Percentiles rank a stretch among this genome's conserved stretches.
Evolutionary conservation across 2,329 filamentous ascomycete genomes (phyloP).

Genomic region (Chrysosporium queenslandicum): DNA sequence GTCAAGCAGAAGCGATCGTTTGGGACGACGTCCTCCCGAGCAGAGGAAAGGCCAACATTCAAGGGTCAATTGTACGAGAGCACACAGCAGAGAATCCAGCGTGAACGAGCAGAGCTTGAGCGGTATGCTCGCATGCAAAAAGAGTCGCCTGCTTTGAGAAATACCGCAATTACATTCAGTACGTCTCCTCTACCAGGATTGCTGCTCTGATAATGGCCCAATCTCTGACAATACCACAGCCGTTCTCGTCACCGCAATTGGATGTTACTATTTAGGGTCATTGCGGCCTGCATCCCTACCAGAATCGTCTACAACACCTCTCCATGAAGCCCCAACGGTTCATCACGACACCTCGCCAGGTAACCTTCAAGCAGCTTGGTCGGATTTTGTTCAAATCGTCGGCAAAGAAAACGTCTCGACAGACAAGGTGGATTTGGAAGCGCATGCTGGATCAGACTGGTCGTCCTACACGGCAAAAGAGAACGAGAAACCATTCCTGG

Average conservation of each 20-base stretch:
- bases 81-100: slow-evolving; percentile 48
- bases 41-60: slow-evolving; percentile 32
- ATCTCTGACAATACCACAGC: slow-evolving; percentile 33
- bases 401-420: slow-evolving; percentile 56
- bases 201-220: too few relatives aligned
- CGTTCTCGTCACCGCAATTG: slow-evolving; percentile 41
- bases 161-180: slow-evolving; percentile 30
- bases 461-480: slow-evolving; percentile 43
- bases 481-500: slow-evolving; percentile 43
- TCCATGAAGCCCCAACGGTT: slow-evolving; percentile 40
- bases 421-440: slow-evolving; percentile 43
- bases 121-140: slow-evolving; percentile 39
- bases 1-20: slow-evolving; percentile 2
- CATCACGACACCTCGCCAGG: slow-evolving; percentile 47
- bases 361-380: slow-evolving; percentile 55
- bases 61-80: slow-evolving; percentile 54
- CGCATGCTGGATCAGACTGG: slow-evolving; percentile 54
- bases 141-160: slow-evolving; percentile 31
- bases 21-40: slow-evolving; percentile 2
- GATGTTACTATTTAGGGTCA: slow-evolving; percentile 49
- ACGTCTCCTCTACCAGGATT: slow-evolving; percentile 22
- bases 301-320: slow-evolving; percentile 48
- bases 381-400: slow-evolving; percentile 51
- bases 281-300: slow-evolving; percentile 40
- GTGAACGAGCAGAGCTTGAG: slow-evolving; percentile 49